A percentile compares a stretch with the other conserved stretches of the same genome.
phyloP scores from a whole-genome alignment of 208 protist genomes.

The Trypanosoma theileri region DNA sequence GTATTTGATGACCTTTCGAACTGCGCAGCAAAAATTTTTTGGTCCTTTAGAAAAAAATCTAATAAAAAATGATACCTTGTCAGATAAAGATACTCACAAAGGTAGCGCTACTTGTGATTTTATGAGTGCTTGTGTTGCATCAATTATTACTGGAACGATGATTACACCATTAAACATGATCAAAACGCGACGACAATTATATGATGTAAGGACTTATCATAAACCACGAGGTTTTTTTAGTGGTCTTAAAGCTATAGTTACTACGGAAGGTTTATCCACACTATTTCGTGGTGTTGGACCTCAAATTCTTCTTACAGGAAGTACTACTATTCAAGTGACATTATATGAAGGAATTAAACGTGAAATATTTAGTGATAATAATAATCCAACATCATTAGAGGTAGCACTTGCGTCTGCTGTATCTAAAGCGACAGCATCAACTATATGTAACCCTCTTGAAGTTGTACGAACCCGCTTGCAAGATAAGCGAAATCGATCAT shows the following conservation, averaged over 20 bases:
- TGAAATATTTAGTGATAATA: slow-evolving; percentile 51
- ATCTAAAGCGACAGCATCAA: slow-evolving; percentile 67
- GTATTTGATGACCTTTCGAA: slow-evolving; percentile 75
- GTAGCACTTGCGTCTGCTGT: slow-evolving; percentile 65
- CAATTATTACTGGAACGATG: slow-evolving; percentile 55
- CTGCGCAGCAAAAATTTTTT: slow-evolving; percentile 48
- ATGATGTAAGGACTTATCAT: slow-evolving; percentile 28
- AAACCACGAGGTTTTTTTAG: slow-evolving; percentile 17
- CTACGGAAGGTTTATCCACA: slow-evolving; percentile 56
- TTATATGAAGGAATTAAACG: slow-evolving; percentile 81
- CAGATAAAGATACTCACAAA: background rate
- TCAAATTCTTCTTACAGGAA: slow-evolving; percentile 74
- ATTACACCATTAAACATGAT: slow-evolving; percentile 79
- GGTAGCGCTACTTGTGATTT: slow-evolving; percentile 43
- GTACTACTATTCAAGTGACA: slow-evolving; percentile 82
- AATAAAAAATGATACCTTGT: background rate
- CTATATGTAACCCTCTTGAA: slow-evolving; percentile 81
- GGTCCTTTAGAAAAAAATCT: background rate
- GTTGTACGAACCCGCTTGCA: slow-evolving; percentile 83
- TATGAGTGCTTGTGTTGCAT: slow-evolving; percentile 60
- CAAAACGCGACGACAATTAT: slow-evolving; percentile 80
- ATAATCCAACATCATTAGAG: slow-evolving; percentile 59
- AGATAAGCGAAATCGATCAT: slow-evolving; percentile 56
- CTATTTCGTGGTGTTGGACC: slow-evolving; percentile 70
- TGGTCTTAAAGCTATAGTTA: slow-evolving; percentile 43